Base-by-base conservation (phyloP, 768 basidiomycete species). In the Tylopilus vinaceipallidus region DNA sequence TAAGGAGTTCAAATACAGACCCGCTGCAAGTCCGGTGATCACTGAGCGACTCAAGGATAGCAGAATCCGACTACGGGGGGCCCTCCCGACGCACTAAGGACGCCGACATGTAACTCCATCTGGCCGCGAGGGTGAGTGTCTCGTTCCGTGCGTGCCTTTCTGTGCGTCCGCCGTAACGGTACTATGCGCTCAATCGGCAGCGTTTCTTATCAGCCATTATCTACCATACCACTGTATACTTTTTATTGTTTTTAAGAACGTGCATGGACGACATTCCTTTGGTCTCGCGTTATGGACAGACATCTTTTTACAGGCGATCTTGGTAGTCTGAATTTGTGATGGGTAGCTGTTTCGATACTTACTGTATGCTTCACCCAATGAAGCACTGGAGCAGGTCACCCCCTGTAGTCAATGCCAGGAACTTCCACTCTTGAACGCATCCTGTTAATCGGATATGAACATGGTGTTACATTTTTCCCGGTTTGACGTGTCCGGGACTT, bases 11-110 rank as follows among this genome's bases (percentile, higher is more conserved):
- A 90, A 84, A 66, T 92, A 79, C 63, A 75, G 91, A 20, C 91
- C 91, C 0, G 91, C 91, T 11, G 89, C 91, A 6, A 91, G 87
- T 52, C 90, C 91, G 11, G 72, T 93, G 36, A 77, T 93, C 56
- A 91, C 87, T 0, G 88, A 92, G 62, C 76, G 72, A 17, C 69
- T 93, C 53, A 80, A 80, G 54, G 88, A 89, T 54, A 90, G 90
- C 0, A 75, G 81, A 4, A 67, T 80, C 8, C 75, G 82, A 9
- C 58, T 94, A 33, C 72, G 89, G n/a, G 91, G 91, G 1, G 90
- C 86, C 1, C 67, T 67, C 11, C 78, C 83, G 20, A 37, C 52
- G 4, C 44, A 52, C 14, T 46, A 20, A 41, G 27, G 24, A 9
- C 3, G n/a, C 5, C 16, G 5, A 12, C 22, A 32, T 3, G 29